Evolutionary conservation across 176 grass and related monocot genomes (phyloP), one percentile per base, ranked within the genome.

Genomic region (Stipa capillata): DNA sequence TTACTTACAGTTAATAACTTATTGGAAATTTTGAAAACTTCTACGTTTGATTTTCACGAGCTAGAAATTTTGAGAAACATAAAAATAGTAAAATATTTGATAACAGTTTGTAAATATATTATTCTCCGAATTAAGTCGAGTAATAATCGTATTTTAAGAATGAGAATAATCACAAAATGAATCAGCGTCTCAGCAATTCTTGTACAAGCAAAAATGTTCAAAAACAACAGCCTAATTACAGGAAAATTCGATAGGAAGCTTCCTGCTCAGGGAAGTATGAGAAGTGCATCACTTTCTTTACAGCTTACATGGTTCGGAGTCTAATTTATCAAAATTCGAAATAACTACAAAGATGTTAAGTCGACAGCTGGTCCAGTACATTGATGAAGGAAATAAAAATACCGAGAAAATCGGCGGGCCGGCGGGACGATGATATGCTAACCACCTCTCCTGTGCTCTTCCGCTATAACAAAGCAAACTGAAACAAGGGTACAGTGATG

Each of bases 291-390:
- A 4, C 27, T 84, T 75, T 60, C 76, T 84, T 84, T 84, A 71
- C 53, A 63, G 3, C 36, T 75, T 74, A 79, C 12, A 72, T 79
- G 24, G 18, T 72, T 71, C 24, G 42, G 27, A 20, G 32, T 79
- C 81, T 88, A 88, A 27, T 68, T 79, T 86, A 71, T 42, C 62
- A 84, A 76, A 72, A 79, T 55, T 69, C 48, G 53, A 59, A 73
- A 75, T 45, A 69, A 60, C 49, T 74, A 75, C 55, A 75, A 29
- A 69, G 51, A 74, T 50, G 76, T 84, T 69, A 80, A 76, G 50
- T 80, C 50, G 60, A 74, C 39, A 62, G 31, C 44, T 45, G 31
- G 29, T 72, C 5, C 58, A n/a, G n/a, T 69, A 80, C 60, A 88
- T 79, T 11, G 17, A 51, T 24, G 33, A 17, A 37, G 40, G 33